Conservation (phyloP, 495 filamentous ascomycete species). For the Tuber magnatum region DNA sequence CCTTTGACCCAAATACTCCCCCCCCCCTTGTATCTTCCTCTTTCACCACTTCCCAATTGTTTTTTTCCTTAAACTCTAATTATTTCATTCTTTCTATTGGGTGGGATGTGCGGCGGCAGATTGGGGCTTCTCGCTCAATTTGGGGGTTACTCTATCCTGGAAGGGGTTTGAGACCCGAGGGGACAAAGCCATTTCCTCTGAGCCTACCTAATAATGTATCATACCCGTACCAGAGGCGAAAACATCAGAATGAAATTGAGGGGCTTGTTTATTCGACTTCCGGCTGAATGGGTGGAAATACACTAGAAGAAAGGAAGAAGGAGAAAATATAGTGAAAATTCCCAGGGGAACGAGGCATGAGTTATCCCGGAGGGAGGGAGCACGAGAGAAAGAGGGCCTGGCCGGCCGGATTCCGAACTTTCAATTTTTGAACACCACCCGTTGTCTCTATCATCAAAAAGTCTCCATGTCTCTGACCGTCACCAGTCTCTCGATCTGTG, state of each 20-base stretch:
- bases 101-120: conserved; percentile 22
- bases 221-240: background rate
- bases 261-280: conserved; percentile 28
- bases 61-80: conserved; percentile 1
- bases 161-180: conserved; percentile 11
- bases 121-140: conserved; percentile 6
- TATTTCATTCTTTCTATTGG: conserved; percentile 18
- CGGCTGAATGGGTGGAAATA: conserved; percentile 1
- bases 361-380: conserved; percentile 1
- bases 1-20: conserved; percentile 10
- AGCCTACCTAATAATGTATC: background rate
- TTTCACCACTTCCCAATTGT: background rate
- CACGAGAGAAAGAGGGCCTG: conserved; percentile 38
- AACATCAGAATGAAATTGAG: conserved; percentile 3
- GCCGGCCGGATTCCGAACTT: conserved; percentile 36
- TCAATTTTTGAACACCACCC: conserved; percentile 31
- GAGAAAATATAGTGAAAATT: background rate
- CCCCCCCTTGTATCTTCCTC: conserved; percentile 9
- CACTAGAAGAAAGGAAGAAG: background rate
- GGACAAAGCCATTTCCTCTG: conserved; percentile 21
- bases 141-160: conserved; percentile 11
- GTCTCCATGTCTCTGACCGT: background rate
- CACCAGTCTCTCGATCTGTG: conserved; percentile 10
- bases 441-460: conserved; percentile 8
- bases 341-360: conserved; percentile 1